Base-by-base conservation (phyloP, 148 eudicot species). In the Diospyros lotus region DNA sequence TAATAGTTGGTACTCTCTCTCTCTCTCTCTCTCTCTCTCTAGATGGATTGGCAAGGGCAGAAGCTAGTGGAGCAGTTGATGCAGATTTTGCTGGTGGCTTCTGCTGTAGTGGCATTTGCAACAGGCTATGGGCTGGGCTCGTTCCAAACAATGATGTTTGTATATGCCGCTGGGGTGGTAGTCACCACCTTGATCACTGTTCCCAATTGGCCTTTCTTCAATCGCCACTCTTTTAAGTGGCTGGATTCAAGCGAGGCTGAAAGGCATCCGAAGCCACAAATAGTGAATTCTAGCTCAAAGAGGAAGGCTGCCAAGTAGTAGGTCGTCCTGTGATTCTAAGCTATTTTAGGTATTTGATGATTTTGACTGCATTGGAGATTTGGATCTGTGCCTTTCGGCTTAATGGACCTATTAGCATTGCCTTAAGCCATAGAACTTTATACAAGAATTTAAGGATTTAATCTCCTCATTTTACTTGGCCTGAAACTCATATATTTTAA, bases 11-110 rank as follows among this genome's bases (percentile, higher is more conserved):
- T 61, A 50, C 43, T 18, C 28, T n/a, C 41, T 45, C 17, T 46
- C 12, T 51, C 8, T 53, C 64, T 55, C n/a, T 54, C 60, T 71
- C 50, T 64, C 59, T 68, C n/a, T 55, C 62, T 71, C 14, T 56
- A 82, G 88, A 94, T 94, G 98, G 98, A 90, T 89, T 94, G 98
- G 97, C 91, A 94, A 94, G 98, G 98, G 75, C 97, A 91, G 72
- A 94, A 94, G 85, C 61, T 86, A 28, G 93, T 90, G 17, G 98
- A 94, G 85, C 93, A 90, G 63, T 72, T 89, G 86, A 88, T 91
- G 95, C 97, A 91, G 80, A 83, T 88, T 64, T 38, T 94, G 73
- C 86, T 91, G 17, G 66, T 90, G 12, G 77, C 58, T 53, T 91
- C 75, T 14, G 97, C 93, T 9, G 87, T 72, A 54, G 78, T 79